phyloP scores from a whole-genome alignment of 2,329 filamentous ascomycete genomes.

The Penicillium sp. region DNA sequence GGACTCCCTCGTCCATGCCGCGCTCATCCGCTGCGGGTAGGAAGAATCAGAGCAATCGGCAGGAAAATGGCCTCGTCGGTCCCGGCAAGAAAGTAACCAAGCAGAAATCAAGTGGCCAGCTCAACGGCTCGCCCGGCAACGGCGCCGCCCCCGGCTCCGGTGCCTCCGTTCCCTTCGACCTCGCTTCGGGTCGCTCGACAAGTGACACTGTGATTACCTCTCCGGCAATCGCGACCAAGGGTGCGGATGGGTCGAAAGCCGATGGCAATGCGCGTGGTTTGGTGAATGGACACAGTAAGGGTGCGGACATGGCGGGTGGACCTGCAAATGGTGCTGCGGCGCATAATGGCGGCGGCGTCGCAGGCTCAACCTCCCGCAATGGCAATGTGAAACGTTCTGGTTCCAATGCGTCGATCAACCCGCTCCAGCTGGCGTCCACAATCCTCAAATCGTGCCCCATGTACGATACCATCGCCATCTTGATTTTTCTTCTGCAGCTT shows the following conservation, averaged over 20 bases:
- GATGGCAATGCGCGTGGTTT: constrained; percentile 33
- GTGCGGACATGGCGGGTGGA: constrained; percentile 33
- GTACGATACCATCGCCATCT: constrained; percentile 90
- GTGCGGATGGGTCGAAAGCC: constrained; percentile 28
- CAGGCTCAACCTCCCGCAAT: constrained; percentile 28
- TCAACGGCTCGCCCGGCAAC: constrained; percentile 48
- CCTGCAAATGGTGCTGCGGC: constrained; percentile 29
- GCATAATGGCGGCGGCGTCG: constrained; percentile 28
- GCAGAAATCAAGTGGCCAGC: constrained; percentile 52
- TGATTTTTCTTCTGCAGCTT: constrained; percentile 90
- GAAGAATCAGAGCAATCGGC: constrained; percentile 63
- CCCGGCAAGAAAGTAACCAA: constrained; percentile 63
- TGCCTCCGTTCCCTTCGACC: constrained; percentile 37
- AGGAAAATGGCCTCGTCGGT: constrained; percentile 83
- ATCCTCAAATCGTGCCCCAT: constrained; percentile 86
- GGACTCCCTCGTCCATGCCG: constrained; percentile 45
- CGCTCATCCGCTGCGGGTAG: constrained; percentile 45
- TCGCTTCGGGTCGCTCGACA: constrained; percentile 36
- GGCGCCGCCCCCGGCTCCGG: constrained; percentile 35
- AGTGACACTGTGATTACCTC: constrained; percentile 32
- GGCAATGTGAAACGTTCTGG: constrained; percentile 34
- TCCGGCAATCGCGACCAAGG: constrained; percentile 23
- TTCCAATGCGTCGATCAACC: constrained; percentile 53
- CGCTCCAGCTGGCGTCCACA: constrained; percentile 72
- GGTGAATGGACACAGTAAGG: constrained; percentile 35